Conservation (phyloP, 1,284 basidiomycete species). For the Rhodotorula sp. region DNA sequence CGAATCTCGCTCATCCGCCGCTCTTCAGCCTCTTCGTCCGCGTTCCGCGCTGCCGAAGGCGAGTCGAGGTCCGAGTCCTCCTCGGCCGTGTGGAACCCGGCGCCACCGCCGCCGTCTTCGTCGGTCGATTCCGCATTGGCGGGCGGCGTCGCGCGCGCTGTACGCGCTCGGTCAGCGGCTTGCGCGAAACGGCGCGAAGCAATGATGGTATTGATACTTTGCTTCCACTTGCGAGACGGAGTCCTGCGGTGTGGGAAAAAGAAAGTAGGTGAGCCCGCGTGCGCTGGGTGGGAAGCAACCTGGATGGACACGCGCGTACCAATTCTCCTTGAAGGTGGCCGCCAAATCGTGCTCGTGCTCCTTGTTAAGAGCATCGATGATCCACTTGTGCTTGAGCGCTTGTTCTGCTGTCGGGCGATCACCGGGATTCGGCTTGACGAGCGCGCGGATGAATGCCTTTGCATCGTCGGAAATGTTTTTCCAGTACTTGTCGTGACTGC, state of each 20-base stretch:
- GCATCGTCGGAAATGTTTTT: constrained; percentile 77
- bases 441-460: constrained; percentile 74
- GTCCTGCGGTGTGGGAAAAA: constrained; percentile 6
- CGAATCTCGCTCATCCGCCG: not conserved
- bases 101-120: constrained; percentile 16
- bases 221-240: constrained; percentile 31
- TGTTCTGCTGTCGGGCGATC: constrained; percentile 71
- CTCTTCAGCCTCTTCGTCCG: not conserved
- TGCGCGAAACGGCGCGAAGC: constrained; percentile 27
- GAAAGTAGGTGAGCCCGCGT: not conserved
- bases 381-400: constrained; percentile 60
- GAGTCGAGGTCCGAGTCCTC: constrained; percentile 13
- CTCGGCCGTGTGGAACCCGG: constrained; percentile 27
- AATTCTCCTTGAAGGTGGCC: constrained; percentile 70
- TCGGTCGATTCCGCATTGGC: not conserved
- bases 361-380: constrained; percentile 9
- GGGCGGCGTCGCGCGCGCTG: constrained; percentile 1
- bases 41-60: not conserved
- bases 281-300: not conserved
- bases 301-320: constrained; percentile 20
- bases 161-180: constrained; percentile 10
- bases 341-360: constrained; percentile 64
- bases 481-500: constrained; percentile 82
- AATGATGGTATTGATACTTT: constrained; percentile 35
- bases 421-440: constrained; percentile 71